Evolutionary conservation across 148 eudicot species (phyloP), one percentile per base, ranked within the genome.

Genomic region (Agrostemma githago): DNA sequence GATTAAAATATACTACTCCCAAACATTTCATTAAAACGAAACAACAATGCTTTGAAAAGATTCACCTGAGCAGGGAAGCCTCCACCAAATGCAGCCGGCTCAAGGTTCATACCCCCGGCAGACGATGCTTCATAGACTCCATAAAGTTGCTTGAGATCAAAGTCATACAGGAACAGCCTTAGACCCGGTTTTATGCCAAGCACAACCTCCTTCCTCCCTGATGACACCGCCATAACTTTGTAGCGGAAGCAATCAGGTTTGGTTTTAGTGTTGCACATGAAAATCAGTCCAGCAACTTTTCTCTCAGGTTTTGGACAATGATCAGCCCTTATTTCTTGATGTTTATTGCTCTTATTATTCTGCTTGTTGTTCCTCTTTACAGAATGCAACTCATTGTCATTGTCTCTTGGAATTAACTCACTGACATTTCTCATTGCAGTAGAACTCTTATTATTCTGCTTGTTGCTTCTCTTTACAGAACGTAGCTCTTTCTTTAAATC

Each of bases 61-160:
- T 60, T 68, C 69, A 92, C 97, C 97, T 92, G 97, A 62, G 87
- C 88, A 73, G 96, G 96, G 79, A 92, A 92, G 64, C 71, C 85
- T 38, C 97, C 96, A 63, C 83, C 87, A 83, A 92, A 92, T 14
- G 97, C 96, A 77, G 86, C 77, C 42, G 96, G 89, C 80, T 92
- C 92, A 71, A 92, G 88, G 74, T 81, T 88, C 85, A 92, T 80
- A 72, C 93, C 92, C 80, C 97, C 96, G 73, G 81, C 44, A 68
- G 92, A 89, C 62, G 90, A 72, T 74, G 92, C 95, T 78, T 85
- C 78, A 48, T 65, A 88, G 63, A 88, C 76, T 61, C 91, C 97
- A 80, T 90, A 88, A 82, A 92, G 38, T 62, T 88, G 81, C 74
- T 78, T 90, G 51, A 88, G 85, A 71, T 88, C 91, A 80, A 84